Base-by-base conservation (phyloP, 2,329 filamentous ascomycete species). In the Xylariaceae sp. region DNA sequence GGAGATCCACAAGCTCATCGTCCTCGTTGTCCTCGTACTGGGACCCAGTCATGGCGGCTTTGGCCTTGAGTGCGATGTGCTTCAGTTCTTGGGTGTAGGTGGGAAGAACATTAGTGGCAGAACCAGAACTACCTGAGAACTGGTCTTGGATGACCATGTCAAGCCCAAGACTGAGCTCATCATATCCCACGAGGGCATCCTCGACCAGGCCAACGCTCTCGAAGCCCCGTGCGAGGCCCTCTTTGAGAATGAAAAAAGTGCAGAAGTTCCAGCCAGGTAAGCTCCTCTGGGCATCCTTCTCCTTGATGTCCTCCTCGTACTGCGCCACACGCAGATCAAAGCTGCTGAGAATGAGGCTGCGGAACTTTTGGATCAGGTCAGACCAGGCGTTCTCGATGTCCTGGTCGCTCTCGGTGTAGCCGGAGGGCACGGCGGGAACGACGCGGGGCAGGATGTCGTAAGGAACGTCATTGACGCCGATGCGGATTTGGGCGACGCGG, bases 251-350 rank as follows among this genome's bases (percentile, higher is more conserved):
- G 68, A 99, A 99, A 68, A 99, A 99, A 0, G 94, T 99, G 71
- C 94, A 97, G 67, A 99, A 99, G 66, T 99, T 99, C 94, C 94
- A 99, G 0, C 94, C 94, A 0, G 94, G 94, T 16, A 99, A 73
- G 33, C 78, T 86, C 43, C 93, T 82, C 68, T 97, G 92, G 0
- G 87, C 82, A 62, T 97, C 93, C 65, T 92, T 94, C 69, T 97
- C 94, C 57, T 90, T 88, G 60, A 99, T 96, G 61, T 99, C 94
- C 54, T 97, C 92, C 70, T 99, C 94, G 68, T 99, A 99, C 64
- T 97, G 93, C 17, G 83, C 85, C 1, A 99, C 94, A 9, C 94
- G 84, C 61, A 86, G 79, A 71, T 97, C 93, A 66, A 99, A 99
- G 1, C 92, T 96, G 6, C 83, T 82, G 22, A 99, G 74, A 47